Base-by-base conservation (phyloP, 768 basidiomycete genomes). In the Sporobolomyces phaffii region DNA sequence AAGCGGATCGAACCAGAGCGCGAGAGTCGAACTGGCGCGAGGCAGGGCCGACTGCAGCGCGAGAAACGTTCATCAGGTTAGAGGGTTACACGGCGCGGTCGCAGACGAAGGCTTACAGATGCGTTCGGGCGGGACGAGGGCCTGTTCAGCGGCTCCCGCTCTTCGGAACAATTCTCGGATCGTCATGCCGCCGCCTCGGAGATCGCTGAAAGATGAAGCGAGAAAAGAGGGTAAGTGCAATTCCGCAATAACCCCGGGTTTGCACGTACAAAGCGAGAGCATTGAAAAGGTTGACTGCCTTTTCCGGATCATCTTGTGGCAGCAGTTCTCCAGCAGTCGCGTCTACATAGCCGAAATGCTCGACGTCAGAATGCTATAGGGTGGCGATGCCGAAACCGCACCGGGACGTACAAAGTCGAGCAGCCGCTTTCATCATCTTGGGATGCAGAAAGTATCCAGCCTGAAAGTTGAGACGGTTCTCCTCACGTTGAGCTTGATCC, bases 261-360 rank as follows among this genome's bases (percentile, higher is more conserved):
- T n/a, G n/a, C n/a, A 48, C 63, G 47, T 33, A 59, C 63, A 58
- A 64, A 13, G 63, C 63, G n/a, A 64, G 56, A 24, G 63, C 47
- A 33, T 64, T 64, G 56, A 64, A 64, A 7, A 64, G 56, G 31
- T 59, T 58, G 40, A 58, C 17, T 1, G 56, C 63, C n/a, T 59
- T 58, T 24, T 64, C 63, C 1, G 63, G 63, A 31, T 64, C 63
- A 29, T 64, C 63, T 9, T 13, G 11, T 1, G 56, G 56, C 7
- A 58, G 40, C 3, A 64, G 49, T 17, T 58, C 24, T 3, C 56
- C 63, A 0, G 63, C 63, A 0, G 48, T 64, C 14, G 2, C 1
- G 22, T 64, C 62, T 64, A 47, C 38, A 14, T 0, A 3, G 18
- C 1, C 26, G 17, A 24, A 4, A 20, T 2, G 7, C 10, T 41